Conservation (phyloP, 495 filamentous ascomycete genomes). For the Viridothelium virens region DNA sequence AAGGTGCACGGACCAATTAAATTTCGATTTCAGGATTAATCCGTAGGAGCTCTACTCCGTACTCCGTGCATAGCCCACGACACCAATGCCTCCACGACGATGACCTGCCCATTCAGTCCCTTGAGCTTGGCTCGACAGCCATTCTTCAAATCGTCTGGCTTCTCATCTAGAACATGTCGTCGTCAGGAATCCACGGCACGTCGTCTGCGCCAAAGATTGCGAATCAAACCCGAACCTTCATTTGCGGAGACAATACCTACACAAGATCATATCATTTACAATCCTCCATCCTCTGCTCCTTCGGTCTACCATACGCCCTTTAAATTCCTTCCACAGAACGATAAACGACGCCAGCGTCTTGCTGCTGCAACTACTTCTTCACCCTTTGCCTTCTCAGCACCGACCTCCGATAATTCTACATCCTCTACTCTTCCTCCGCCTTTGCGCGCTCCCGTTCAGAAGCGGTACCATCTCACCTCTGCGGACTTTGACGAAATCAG, state of each 20-base stretch:
- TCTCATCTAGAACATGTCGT: constrained; percentile 14
- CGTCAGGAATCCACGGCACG: constrained; percentile 62
- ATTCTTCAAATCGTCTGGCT: background rate
- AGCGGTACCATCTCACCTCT: constrained; percentile 67
- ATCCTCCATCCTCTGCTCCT: constrained; percentile 79
- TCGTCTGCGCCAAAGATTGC: constrained; percentile 63
- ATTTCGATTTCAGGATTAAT: too few species aligned
- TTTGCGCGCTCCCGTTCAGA: constrained; percentile 44
- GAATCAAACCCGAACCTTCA: constrained; percentile 63
- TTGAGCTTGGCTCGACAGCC: background rate
- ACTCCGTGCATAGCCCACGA: background rate
- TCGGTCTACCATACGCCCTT: constrained; percentile 78
- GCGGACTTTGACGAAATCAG: constrained; percentile 76
- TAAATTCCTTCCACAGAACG: constrained; percentile 77
- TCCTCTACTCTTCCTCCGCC: constrained; percentile 48
- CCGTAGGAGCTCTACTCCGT: too few species aligned
- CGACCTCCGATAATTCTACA: constrained; percentile 12
- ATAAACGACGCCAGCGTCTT: constrained; percentile 57
- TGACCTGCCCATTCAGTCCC: background rate
- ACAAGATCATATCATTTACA: constrained; percentile 74
- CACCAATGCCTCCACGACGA: background rate
- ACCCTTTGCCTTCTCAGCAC: constrained; percentile 12
- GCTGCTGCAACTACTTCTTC: constrained; percentile 10
- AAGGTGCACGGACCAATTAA: too few species aligned
- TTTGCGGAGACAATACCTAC: constrained; percentile 46